These are phyloP conservation scores for Calophaca sinica DNA, from an alignment of 306 rosid genomes.

Conservation along the genomic window DNA sequence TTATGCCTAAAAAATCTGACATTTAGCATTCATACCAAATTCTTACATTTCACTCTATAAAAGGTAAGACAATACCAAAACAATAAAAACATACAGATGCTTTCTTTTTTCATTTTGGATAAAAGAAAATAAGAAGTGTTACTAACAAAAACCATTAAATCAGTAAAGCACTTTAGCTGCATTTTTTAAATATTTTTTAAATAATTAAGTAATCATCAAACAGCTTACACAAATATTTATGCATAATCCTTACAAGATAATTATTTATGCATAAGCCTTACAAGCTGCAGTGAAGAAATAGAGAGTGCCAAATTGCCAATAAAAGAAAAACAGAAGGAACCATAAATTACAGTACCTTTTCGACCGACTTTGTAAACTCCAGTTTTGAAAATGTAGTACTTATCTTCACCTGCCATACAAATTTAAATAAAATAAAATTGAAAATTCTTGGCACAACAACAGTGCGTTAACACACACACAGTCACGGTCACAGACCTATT, in stretches of 20 bases:
- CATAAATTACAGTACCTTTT: slow-evolving; percentile 65
- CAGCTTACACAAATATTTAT: background rate
- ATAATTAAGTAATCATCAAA: slow-evolving; percentile 10
- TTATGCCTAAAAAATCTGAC: slow-evolving; percentile 4
- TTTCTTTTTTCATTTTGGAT: background rate
- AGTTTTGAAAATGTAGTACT: slow-evolving; percentile 71
- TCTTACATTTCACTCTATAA: slow-evolving; percentile 38
- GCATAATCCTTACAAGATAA: background rate
- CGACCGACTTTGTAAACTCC: slow-evolving; percentile 90
- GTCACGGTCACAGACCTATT: background rate
- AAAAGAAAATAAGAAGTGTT: slow-evolving; percentile 3
- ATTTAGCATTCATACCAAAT: slow-evolving; percentile 25
- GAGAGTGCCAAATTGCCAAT: background rate
- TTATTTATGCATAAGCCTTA: background rate
- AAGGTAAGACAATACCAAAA: background rate
- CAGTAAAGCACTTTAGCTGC: background rate
- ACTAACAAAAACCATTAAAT: slow-evolving; percentile 8
- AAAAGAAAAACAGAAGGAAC: background rate
- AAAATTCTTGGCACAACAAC: background rate
- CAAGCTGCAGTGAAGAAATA: background rate
- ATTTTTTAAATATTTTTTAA: background rate
- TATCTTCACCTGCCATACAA: slow-evolving; percentile 72
- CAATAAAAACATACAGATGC: background rate
- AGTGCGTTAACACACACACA: background rate
- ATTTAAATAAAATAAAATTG: background rate